Percentiles rank a stretch among this genome's conserved stretches.
Conservation (phyloP, 1,139 yeast species). For the Magnusiomyces magnusii region DNA sequence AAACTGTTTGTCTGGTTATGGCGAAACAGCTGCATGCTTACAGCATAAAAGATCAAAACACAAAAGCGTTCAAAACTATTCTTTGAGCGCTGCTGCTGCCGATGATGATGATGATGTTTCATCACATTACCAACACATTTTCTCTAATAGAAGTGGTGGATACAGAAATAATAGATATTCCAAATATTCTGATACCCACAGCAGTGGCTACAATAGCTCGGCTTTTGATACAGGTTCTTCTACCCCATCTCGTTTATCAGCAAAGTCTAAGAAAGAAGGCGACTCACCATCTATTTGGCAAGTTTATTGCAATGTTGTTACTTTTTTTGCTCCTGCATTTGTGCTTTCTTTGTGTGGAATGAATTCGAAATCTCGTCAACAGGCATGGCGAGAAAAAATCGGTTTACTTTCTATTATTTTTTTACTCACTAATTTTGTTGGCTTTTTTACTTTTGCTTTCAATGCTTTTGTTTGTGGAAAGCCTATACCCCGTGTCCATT, state of each 20-base stretch:
- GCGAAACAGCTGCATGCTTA: neutral
- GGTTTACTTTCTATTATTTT: constrained; percentile 65
- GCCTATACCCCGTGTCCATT: constrained; percentile 43
- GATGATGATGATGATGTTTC: neutral
- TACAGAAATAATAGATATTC: neutral
- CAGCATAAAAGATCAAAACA: neutral
- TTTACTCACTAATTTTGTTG: constrained; percentile 61
- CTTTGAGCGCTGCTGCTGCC: neutral
- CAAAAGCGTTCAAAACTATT: neutral
- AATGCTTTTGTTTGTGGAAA: constrained; percentile 63
- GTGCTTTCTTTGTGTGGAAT: constrained; percentile 62
- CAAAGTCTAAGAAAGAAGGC: neutral
- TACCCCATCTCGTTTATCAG: neutral
- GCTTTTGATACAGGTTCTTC: neutral
- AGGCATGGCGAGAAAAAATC: constrained; percentile 91
- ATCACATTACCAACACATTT: neutral
- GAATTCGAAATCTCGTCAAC: constrained; percentile 60
- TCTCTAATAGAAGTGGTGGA: neutral
- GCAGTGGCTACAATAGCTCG: neutral
- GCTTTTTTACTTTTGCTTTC: constrained; percentile 79
- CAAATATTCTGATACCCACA: neutral
- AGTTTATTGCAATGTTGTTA: constrained; percentile 60
- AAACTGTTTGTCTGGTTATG: neutral
- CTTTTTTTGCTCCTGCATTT: constrained; percentile 80
- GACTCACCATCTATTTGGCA: constrained; percentile 54